phyloP scores from a whole-genome alignment of 768 basidiomycete genomes.

The Lactarius trivialis region DNA sequence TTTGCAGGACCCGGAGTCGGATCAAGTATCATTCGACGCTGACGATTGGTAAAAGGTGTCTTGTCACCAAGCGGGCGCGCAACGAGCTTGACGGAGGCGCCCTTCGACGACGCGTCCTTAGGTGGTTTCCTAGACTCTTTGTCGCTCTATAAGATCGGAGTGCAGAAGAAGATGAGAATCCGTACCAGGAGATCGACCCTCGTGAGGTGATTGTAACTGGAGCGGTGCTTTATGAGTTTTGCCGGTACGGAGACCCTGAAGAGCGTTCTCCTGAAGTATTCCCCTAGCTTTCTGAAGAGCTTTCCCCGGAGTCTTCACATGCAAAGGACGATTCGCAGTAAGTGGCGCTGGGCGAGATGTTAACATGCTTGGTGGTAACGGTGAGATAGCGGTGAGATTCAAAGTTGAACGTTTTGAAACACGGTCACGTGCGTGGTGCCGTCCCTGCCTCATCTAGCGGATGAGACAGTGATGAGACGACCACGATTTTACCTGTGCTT shows the following conservation, averaged over 20 bases:
- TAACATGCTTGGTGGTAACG: slow-evolving; percentile 14
- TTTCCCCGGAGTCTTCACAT: slow-evolving; percentile 52
- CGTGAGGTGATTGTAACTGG: slow-evolving; percentile 33
- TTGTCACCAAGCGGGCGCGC: slow-evolving; percentile 61
- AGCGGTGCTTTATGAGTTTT: slow-evolving; percentile 33
- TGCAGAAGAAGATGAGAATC: not conserved
- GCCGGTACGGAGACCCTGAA: slow-evolving; percentile 36
- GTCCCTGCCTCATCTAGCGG: too few species aligned
- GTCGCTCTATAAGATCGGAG: not conserved
- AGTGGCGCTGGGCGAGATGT: slow-evolving; percentile 26
- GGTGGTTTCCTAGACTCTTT: slow-evolving; percentile 18
- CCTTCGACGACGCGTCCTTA: slow-evolving; percentile 23
- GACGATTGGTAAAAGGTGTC: slow-evolving; percentile 69
- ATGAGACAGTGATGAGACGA: too few species aligned
- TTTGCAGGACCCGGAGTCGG: slow-evolving; percentile 28
- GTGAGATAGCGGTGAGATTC: not conserved
- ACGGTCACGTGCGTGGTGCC: too few species aligned
- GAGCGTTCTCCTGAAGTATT: slow-evolving; percentile 45
- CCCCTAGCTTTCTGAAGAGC: slow-evolving; percentile 34
- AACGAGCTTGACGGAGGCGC: slow-evolving; percentile 8
- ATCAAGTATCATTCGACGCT: slow-evolving; percentile 28
- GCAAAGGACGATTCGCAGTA: slow-evolving; percentile 25
- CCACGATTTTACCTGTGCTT: too few species aligned
- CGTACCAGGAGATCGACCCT: slow-evolving; percentile 28
- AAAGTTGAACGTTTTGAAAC: too few species aligned